Base-by-base conservation (phyloP, 2,329 filamentous ascomycete species). In the Clarireedia sp. region DNA sequence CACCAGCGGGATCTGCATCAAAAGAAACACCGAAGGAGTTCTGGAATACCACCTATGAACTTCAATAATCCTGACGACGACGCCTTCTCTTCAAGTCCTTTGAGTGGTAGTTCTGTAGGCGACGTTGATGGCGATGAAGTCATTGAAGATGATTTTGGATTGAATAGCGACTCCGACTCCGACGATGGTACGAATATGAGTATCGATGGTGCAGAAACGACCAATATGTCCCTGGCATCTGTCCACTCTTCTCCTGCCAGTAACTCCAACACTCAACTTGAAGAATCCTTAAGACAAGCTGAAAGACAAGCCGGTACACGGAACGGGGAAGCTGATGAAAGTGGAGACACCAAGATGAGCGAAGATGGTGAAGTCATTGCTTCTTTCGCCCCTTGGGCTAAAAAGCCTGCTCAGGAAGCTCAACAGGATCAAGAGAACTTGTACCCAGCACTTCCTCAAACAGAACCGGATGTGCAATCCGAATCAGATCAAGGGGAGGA, bases 141-240 rank as follows among this genome's bases (percentile, higher is more conserved):
- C 64, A 40, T 68, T 60, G 78, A 80, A 21, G 57, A 57, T 24
- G 76, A 76, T 46, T 79, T 78, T 9, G 70, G 66, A 40, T 77
- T 74, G n/a, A 71, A 73, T 38, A 71, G 70, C 57, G 75, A 74
- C 26, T 75, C 61, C 8, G 79, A 87, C 59, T 86, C 89, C 44
- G 85, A 86, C 49, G 86, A 89, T 61, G 86, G 83, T 29, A 91
- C 88, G 0, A 86, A 89, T 70, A 89, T 91, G 83, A 92, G 85
- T 37, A 75, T 95, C 45, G 89, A 92, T 59, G 69, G 67, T 38
- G 73, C 69, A 55, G 87, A 91, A 63, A 80, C 86, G 59, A 90
- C 86, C 1, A 81, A 82, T 33, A 84, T 81, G 24, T 87, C 86
- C 16, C 73, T 82, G 45, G 80, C 77, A 45, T 87, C 86, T 9